Evolutionary conservation across 495 filamentous ascomycete genomes (phyloP), one percentile per base, ranked within the genome.

Genomic region (Hypoxylon intermedium): DNA sequence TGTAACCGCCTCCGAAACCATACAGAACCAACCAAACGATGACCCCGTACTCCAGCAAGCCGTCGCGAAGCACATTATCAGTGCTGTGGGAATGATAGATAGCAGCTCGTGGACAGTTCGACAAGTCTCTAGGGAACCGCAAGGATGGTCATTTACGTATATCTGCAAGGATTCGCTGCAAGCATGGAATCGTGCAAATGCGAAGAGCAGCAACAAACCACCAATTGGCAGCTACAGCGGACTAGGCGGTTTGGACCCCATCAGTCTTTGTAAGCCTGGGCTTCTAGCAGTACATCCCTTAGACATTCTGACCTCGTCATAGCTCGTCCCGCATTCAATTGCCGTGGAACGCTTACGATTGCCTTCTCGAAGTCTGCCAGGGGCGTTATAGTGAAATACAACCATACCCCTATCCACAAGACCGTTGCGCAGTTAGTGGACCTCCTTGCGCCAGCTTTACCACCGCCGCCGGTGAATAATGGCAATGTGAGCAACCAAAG

Each of bases 321-420:
- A 80, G 77, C 70, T 44, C 79, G 79, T 20, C 79, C 79, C 26
- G 78, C 79, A 0, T 82, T 82, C 45, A 78, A 82, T 47, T 82
- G 79, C 49, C 73, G 78, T 19, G 79, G 79, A 12, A 73, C 70
- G 0, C 53, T 82, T 7, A 72, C 60, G 12, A 75, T 82, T 31
- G 64, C 72, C 3, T 82, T 82, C 50, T 60, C 70, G 20, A 78
- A 69, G 51, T 70, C 67, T 0, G 65, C 64, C 5, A 72, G 72
- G 41, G 62, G 58, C 20, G 74, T 80, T 18, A 64, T 76, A 28
- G 68, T 79, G 7, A 79, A 78, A 46, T 80, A 80, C 53, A 74
- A 75, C 11, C 79, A 82, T 54, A 78, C 75, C 0, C 75, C 73
- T 7, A 58, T 80, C 24, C 79, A 82, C 48, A 77, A 74, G 55